Evolutionary conservation across 768 basidiomycete species (phyloP).

Genomic region (Suillus lakei): DNA sequence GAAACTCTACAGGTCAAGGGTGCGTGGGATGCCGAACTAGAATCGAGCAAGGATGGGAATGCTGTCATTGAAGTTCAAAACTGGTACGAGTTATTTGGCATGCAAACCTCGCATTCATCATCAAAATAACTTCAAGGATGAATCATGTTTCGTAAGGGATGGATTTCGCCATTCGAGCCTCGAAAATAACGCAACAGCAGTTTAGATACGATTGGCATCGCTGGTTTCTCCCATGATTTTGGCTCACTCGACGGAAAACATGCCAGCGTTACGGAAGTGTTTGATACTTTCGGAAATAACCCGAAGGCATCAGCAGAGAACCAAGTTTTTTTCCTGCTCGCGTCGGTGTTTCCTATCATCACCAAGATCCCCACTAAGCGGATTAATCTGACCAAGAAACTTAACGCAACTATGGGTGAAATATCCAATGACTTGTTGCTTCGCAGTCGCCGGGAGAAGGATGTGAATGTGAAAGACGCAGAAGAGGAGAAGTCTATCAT

Average conservation of each 20-base stretch:
- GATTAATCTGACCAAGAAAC: constrained; percentile 30
- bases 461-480: constrained; percentile 22
- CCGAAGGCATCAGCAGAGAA: constrained; percentile 28
- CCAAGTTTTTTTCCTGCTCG: constrained; percentile 41
- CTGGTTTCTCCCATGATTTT: constrained; percentile 63
- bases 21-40: constrained; percentile 29
- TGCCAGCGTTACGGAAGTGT: constrained; percentile 44
- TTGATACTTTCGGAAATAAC: constrained; percentile 38
- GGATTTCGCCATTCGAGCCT: neutral
- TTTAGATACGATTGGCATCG: constrained; percentile 59
- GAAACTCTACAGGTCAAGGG: constrained; percentile 24
- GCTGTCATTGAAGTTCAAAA: constrained; percentile 39
- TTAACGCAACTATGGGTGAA: constrained; percentile 38
- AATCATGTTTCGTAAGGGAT: constrained; percentile 31
- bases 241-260: constrained; percentile 51
- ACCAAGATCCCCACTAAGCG: constrained; percentile 38
- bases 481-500: constrained; percentile 24
- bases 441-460: constrained; percentile 37
- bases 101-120: neutral
- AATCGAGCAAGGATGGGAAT: constrained; percentile 14
- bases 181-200: constrained; percentile 26
- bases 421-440: constrained; percentile 46
- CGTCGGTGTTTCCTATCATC: constrained; percentile 40
- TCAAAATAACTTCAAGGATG: constrained; percentile 21
- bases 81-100: constrained; percentile 18